Percentiles rank a stretch among this genome's conserved stretches.
These are phyloP conservation scores for Monilinia polystroma DNA, from an alignment of 2,329 filamentous ascomycete species.

Conservation along the genomic window DNA sequence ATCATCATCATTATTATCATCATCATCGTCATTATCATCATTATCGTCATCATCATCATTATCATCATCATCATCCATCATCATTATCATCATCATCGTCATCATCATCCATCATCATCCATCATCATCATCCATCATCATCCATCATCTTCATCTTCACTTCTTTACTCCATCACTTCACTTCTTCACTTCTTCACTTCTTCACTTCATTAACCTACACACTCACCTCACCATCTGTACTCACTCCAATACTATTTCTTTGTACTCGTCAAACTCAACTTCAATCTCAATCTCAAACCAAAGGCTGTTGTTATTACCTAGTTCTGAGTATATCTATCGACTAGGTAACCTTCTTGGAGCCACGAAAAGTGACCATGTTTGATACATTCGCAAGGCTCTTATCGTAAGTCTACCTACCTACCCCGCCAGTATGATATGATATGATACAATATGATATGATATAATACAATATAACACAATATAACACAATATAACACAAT, in stretches of 20 bases:
- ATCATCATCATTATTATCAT: no score
- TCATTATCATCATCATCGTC: no score
- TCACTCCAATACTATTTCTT: not conserved
- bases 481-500: no score
- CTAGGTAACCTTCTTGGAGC: not conserved
- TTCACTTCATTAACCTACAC: not conserved
- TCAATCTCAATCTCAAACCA: no score
- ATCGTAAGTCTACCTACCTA: slow-evolving; percentile 57
- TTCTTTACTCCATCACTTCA: not conserved
- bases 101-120: slow-evolving; percentile 1
- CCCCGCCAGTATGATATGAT: slow-evolving; percentile 25
- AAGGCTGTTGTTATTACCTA: not conserved
- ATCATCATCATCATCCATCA: not conserved
- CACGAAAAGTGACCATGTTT: slow-evolving; percentile 56
- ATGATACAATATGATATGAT: not conserved
- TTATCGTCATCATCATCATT: no score
- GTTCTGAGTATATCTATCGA: not conserved
- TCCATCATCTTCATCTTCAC: not conserved
- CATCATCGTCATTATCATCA: no score
- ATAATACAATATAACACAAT: no score
- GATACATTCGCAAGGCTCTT: slow-evolving; percentile 74
- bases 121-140: not conserved
- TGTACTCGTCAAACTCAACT: not conserved
- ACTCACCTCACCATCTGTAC: not conserved
- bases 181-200: not conserved